Base-by-base conservation (phyloP, 2,329 filamentous ascomycete genomes). In the Spiromastix sp. region DNA sequence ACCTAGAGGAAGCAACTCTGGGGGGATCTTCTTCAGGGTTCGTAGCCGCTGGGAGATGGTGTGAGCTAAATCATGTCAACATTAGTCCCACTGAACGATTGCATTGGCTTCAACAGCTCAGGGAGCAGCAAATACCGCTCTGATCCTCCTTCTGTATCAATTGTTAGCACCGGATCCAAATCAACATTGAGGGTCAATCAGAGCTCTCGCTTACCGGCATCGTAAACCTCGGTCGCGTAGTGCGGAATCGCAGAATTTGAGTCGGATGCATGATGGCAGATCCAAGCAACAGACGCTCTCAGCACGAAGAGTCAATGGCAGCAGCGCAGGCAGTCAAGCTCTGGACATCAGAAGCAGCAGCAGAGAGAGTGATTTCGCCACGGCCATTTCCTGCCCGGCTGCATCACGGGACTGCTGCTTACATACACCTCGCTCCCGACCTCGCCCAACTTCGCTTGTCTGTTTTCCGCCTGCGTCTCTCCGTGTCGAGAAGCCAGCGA, bases 21-120 rank as follows among this genome's bases (percentile, higher is more conserved):
- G 78, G 50, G 91, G 91, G 57, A 96, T 81, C 67, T 79, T 79
- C 74, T 82, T 87, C 57, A 95, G 72, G 60, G 78, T 81, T 61
- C 87, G 83, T 54, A 98, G 72, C 61, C 89, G 85, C 72, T 96
- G 91, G 48, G 89, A 94, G 65, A 96, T 78, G 54, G 89, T 95
- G 71, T 96, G 91, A 60, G 85, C 91, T 98, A 51, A 18, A 12
- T 20, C 26, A 22, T 25, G 15, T 17, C 9, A 38, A 26, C 10
- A 30, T 42, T 34, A 42, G 38, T 35, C 6, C 25, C 27, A 24
- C 21, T n/a, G 7, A 24, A n/a, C 21, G n/a, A 18, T 13, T 11
- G 16, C 25, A 16, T 10, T 4, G 6, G 15, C 9, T 36, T 21
- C 28, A n/a, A n/a, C n/a, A n/a, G n/a, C 12, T 12, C 13, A 18